phyloP scores from a whole-genome alignment of 2,329 filamentous ascomycete species.

The Clarireedia hainanense region DNA sequence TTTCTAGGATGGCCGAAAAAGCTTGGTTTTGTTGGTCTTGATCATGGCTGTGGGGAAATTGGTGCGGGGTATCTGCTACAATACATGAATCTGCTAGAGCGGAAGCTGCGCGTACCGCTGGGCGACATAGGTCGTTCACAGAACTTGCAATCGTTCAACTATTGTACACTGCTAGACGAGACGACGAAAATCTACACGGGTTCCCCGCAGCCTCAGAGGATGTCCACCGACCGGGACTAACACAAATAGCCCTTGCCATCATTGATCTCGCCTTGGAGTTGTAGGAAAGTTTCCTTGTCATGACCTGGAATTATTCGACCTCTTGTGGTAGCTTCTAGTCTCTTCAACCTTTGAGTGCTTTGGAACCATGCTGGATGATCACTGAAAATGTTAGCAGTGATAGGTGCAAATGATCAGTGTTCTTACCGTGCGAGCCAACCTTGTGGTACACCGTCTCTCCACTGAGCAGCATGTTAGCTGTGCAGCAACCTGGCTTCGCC shows the following conservation, averaged over 20 bases:
- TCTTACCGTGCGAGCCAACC: constrained; percentile 28
- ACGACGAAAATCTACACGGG: neutral
- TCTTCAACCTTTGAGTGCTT: constrained; percentile 27
- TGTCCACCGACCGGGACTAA: neutral
- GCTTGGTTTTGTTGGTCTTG: too few species aligned
- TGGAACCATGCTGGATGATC: constrained; percentile 30
- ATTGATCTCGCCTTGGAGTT: constrained; percentile 23
- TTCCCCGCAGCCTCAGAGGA: neutral
- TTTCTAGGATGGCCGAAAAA: too few species aligned
- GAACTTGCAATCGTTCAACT: too few species aligned
- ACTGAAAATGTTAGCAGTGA: constrained; percentile 7
- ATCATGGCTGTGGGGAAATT: too few species aligned
- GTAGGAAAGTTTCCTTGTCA: constrained; percentile 23
- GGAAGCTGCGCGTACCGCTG: too few species aligned
- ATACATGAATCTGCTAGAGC: too few species aligned
- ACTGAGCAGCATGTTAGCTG: constrained; percentile 11
- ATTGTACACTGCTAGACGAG: neutral
- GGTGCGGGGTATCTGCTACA: too few species aligned
- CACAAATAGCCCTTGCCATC: constrained; percentile 9
- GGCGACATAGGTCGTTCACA: too few species aligned
- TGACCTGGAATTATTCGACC: constrained; percentile 24
- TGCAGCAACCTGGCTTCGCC: neutral
- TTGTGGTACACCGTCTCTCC: constrained; percentile 27
- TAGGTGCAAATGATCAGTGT: neutral
- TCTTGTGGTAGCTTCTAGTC: constrained; percentile 25